Evolutionary conservation across 2,329 filamentous ascomycete genomes (phyloP).

Genomic region (Rutstroemia sydowiana): DNA sequence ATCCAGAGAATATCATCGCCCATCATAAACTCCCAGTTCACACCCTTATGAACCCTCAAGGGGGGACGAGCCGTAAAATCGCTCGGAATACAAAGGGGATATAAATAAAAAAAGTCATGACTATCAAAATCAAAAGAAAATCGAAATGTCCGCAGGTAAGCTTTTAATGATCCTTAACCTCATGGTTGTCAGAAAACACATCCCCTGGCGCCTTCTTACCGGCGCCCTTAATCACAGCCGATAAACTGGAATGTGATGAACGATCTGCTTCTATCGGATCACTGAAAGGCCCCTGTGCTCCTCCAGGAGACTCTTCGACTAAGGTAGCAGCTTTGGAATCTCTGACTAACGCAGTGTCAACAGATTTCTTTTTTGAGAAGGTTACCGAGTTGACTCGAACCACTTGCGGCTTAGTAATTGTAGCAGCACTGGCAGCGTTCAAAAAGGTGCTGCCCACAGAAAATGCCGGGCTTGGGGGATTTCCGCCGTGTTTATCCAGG

Average conservation of each 20-base stretch:
- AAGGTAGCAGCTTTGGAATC: slow-evolving; percentile 42
- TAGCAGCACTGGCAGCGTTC: slow-evolving; percentile 53
- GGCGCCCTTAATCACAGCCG: slow-evolving; percentile 49
- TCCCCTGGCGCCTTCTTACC: slow-evolving; percentile 33
- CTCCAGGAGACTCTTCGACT: slow-evolving; percentile 41
- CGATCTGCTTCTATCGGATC: slow-evolving; percentile 36
- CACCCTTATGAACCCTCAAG: too few species aligned
- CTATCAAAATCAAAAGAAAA: too few species aligned
- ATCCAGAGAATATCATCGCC: too few species aligned
- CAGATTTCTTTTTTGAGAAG: slow-evolving; percentile 39
- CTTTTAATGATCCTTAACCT: slow-evolving; percentile 48
- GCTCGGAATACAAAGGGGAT: too few species aligned
- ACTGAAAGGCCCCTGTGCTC: slow-evolving; percentile 52
- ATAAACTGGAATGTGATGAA: slow-evolving; percentile 41
- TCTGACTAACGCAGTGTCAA: slow-evolving; percentile 17
- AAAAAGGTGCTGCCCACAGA: slow-evolving; percentile 63
- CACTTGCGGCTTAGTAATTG: slow-evolving; percentile 51
- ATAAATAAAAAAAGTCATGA: too few species aligned
- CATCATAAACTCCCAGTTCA: too few species aligned
- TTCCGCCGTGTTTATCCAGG: slow-evolving; percentile 47
- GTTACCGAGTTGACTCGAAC: slow-evolving; percentile 45
- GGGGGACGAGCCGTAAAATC: too few species aligned
- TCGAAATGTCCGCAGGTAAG: too few species aligned
- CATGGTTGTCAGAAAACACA: slow-evolving; percentile 54
- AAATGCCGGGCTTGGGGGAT: slow-evolving; percentile 51